phyloP scores from a whole-genome alignment of 2,329 filamentous ascomycete genomes.

The Metarhizium sp. region DNA sequence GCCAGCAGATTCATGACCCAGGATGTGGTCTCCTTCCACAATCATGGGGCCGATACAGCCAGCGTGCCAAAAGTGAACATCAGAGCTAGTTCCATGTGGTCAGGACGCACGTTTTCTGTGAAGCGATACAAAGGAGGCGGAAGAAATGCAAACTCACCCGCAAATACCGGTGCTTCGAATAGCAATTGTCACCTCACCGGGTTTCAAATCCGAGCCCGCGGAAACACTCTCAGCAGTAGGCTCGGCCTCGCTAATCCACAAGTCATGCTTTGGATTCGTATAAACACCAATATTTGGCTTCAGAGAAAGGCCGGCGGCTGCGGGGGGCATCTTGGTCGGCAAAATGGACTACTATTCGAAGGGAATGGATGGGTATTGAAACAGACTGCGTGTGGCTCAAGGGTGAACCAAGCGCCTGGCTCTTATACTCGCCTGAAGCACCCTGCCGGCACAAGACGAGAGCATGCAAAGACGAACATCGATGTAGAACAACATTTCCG shows the following conservation, averaged over 20 bases:
- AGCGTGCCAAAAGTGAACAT: constrained; percentile 95
- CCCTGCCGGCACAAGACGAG: background rate
- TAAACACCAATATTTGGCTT: constrained; percentile 94
- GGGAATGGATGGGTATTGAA: too few relatives aligned
- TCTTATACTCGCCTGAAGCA: background rate
- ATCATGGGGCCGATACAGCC: constrained; percentile 96
- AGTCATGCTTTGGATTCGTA: constrained; percentile 85
- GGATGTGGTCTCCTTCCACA: constrained; percentile 77
- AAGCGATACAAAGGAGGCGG: background rate
- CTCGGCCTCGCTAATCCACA: constrained; percentile 76
- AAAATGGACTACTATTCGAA: background rate
- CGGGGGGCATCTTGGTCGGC: background rate
- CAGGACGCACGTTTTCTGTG: background rate
- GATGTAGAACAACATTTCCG: background rate
- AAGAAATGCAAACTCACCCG: constrained; percentile 46
- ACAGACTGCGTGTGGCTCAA: background rate
- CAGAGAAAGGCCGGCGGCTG: constrained; percentile 11
- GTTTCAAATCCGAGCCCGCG: constrained; percentile 57
- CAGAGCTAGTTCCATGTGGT: constrained; percentile 48
- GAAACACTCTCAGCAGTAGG: constrained; percentile 69
- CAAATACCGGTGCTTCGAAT: constrained; percentile 95
- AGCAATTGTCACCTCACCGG: constrained; percentile 78
- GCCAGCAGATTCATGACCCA: constrained; percentile 89
- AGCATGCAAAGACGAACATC: background rate
- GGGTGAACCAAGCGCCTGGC: background rate